Evolutionary conservation across 805 yeast species (phyloP), one percentile per base, ranked within the genome.

Genomic region (Kluyveromyces dobzhanskii): DNA sequence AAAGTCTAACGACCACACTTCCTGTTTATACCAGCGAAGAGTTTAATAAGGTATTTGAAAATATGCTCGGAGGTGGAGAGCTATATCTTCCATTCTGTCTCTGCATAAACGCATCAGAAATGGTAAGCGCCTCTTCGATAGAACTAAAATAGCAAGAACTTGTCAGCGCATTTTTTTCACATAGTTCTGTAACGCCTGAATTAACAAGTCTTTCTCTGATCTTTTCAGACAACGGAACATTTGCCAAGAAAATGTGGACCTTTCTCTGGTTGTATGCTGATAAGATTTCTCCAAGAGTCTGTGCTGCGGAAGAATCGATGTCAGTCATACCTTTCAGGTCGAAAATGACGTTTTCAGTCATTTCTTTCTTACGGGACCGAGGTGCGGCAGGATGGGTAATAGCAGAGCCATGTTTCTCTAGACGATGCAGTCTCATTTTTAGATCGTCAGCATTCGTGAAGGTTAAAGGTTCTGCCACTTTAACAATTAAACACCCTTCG

Each of bases 381-480:
- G 82, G 83, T 17, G 73, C 73, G 1, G 86, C 84, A 0, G 95
- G 95, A 52, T 87, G 95, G 12, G 73, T 73, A 35, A 68, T 70
- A 17, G 78, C 68, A 0, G 94, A 77, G 0, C 95, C 94, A 50
- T 83, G 85, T 39, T 73, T 62, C 54, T 87, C 95, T 21, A 87
- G 63, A 32, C 95, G 66, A 31, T 70, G 65, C 42, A 87, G 63
- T 27, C 90, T 66, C 41, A 73, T 67, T 44, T 80, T 76, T 44
- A 87, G 65, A 49, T 85, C 94, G 19, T 81, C 81, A 6, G 88
- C 72, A 57, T 88, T 87, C 29, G 94, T 85, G 59, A 87, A 87
- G 4, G 88, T 85, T 43, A 87, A 65, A 1, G 96, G 95, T 53
- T 87, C 96, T 0, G 95, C 87, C 31, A 87, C 74, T 46, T 80